phyloP scores from a whole-genome alignment of 163 green algal species.

The Prototheca stagnorum region DNA sequence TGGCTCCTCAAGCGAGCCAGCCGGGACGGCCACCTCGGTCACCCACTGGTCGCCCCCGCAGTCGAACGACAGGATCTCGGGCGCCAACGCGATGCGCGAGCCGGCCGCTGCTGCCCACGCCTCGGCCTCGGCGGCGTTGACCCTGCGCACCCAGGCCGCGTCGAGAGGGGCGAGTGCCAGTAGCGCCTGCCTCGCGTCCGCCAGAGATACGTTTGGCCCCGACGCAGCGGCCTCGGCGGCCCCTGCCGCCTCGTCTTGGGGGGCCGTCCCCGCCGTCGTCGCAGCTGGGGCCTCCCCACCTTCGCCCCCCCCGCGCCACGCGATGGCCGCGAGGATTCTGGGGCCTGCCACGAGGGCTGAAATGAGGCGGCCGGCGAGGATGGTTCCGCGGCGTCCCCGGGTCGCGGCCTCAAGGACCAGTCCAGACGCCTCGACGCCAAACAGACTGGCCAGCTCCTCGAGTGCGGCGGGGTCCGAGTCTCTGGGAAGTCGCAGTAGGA shows the following conservation, averaged over 20 bases:
- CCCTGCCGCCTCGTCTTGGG: too few relatives aligned
- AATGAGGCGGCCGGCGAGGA: background rate
- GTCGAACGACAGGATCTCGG: slow-evolving; percentile 92
- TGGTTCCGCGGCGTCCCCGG: too few relatives aligned
- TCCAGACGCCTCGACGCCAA: too few relatives aligned
- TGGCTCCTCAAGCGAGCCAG: slow-evolving; percentile 14
- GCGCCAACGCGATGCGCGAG: slow-evolving; percentile 61
- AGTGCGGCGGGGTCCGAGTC: too few relatives aligned
- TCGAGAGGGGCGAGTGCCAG: slow-evolving; percentile 61
- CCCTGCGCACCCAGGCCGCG: slow-evolving; percentile 40
- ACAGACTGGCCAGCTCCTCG: too few relatives aligned
- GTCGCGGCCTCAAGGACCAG: too few relatives aligned
- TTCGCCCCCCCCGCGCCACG: too few relatives aligned
- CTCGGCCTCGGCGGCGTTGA: slow-evolving; percentile 56
- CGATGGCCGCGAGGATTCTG: too few relatives aligned
- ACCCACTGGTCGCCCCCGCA: slow-evolving; percentile 97
- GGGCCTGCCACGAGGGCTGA: too few relatives aligned
- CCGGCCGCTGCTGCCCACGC: slow-evolving; percentile 46
- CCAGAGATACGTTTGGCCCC: slow-evolving; percentile 30
- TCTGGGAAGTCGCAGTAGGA: too few relatives aligned
- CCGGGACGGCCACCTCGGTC: slow-evolving; percentile 71
- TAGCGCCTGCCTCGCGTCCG: slow-evolving; percentile 64
- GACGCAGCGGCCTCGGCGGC: background rate
- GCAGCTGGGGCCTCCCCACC: too few relatives aligned
- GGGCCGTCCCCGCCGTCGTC: too few relatives aligned